phyloP scores from a whole-genome alignment of 106 monocot genomes.

The Acorus calamus region DNA sequence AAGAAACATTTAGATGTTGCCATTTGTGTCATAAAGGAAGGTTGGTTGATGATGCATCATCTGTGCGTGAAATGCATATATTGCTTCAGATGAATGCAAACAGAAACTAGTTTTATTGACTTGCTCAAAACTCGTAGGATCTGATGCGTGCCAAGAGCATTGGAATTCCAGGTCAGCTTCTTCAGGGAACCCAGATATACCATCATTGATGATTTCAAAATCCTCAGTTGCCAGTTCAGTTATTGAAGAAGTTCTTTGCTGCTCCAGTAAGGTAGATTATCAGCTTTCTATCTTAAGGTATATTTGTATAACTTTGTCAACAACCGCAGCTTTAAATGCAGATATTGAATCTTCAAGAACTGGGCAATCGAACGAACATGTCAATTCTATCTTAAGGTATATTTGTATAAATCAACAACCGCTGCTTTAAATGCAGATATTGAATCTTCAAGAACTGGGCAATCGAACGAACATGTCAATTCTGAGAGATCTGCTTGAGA shows the following conservation, averaged over 20 bases:
- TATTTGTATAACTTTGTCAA: not conserved
- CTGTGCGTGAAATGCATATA: not conserved
- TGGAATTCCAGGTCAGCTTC: constrained; percentile 46
- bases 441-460: constrained; percentile 52
- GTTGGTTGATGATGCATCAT: constrained; percentile 19
- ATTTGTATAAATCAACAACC: no score
- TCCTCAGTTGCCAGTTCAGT: constrained; percentile 53
- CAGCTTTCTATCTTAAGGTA: not conserved
- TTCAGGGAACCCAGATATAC: constrained; percentile 64
- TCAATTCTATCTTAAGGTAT: constrained; percentile 27
- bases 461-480: constrained; percentile 23
- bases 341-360: constrained; percentile 49
- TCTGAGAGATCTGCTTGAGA: no score
- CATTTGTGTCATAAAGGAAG: constrained; percentile 45
- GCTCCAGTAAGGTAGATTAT: constrained; percentile 57
- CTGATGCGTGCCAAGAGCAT: constrained; percentile 46
- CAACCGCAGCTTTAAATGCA: constrained; percentile 13
- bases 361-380: constrained; percentile 31
- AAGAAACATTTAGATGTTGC: constrained; percentile 59
- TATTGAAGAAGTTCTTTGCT: constrained; percentile 66
- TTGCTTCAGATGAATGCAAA: no score
- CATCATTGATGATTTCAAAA: constrained; percentile 39
- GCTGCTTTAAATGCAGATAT: no score
- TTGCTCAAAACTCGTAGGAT: constrained; percentile 15
- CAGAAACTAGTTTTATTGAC: constrained; percentile 1